Percentiles rank a stretch among this genome's conserved stretches.
Evolutionary conservation across 495 filamentous ascomycete genomes (phyloP).

Genomic region (Penicillium psychrofluorescens): DNA sequence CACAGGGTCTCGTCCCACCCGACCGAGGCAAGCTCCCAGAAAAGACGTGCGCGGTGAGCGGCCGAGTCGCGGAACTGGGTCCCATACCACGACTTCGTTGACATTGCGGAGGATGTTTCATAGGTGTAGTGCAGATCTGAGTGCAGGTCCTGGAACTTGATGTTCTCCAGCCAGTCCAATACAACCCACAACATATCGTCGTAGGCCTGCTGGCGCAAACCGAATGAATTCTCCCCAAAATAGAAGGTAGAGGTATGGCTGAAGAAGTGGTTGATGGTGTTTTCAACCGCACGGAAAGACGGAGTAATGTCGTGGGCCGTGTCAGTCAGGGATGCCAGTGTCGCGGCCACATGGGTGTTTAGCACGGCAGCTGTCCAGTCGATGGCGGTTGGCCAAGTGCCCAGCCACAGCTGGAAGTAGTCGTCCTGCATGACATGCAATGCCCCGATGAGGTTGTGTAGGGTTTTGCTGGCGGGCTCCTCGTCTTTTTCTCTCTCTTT

Average conservation of each 20-base stretch:
- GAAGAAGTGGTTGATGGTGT: slow-evolving; percentile 78
- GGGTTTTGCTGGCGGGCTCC: slow-evolving; percentile 15
- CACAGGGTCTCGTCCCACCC: slow-evolving; percentile 85
- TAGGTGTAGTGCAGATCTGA: slow-evolving; percentile 52
- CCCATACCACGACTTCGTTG: slow-evolving; percentile 56
- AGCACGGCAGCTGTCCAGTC: slow-evolving; percentile 94
- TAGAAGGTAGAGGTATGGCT: slow-evolving; percentile 68
- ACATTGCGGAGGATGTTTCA: slow-evolving; percentile 3
- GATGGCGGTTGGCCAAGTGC: slow-evolving; percentile 79
- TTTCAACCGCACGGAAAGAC: slow-evolving; percentile 48
- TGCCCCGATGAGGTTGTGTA: slow-evolving; percentile 46
- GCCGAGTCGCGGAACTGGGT: slow-evolving; percentile 69
- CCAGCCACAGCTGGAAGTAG: slow-evolving; percentile 71
- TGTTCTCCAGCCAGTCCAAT: slow-evolving; percentile 79
- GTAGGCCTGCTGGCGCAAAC: slow-evolving; percentile 72
- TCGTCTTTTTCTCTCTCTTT: no score
- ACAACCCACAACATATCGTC: slow-evolving; percentile 99
- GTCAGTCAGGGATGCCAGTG: slow-evolving; percentile 55
- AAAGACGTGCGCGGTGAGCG: slow-evolving; percentile 78
- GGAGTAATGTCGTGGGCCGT: slow-evolving; percentile 18
- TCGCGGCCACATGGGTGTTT: slow-evolving; percentile 69
- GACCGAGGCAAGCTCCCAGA: slow-evolving; percentile 71
- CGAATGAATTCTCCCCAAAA: slow-evolving; percentile 77
- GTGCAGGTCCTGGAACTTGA: slow-evolving; percentile 66
- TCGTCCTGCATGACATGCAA: slow-evolving; percentile 67